Percentiles rank a stretch among this genome's conserved stretches.
phyloP scores from a whole-genome alignment of 1,284 basidiomycete genomes.

The Flammula alnicola region DNA sequence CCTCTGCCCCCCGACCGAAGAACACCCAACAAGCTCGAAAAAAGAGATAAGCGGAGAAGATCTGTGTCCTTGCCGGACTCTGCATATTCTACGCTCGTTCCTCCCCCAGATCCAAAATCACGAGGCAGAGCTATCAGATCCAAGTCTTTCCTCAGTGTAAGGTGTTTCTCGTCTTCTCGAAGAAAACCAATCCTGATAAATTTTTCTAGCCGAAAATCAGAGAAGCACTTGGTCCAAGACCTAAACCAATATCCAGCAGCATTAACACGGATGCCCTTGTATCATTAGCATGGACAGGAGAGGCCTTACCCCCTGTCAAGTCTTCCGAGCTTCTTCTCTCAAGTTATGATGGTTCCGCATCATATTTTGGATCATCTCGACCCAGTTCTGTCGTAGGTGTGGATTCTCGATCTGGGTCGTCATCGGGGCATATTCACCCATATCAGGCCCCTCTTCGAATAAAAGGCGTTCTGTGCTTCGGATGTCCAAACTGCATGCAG shows the following conservation, averaged over 20 bases:
- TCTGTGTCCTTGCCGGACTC: conserved; percentile 9
- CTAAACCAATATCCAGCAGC: conserved; percentile 20
- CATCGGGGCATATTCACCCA: not conserved
- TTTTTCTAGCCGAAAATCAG: conserved; percentile 17
- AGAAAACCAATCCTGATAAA: not conserved
- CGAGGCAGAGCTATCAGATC: conserved; percentile 1
- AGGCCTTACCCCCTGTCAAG: conserved; percentile 19
- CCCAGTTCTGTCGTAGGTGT: conserved; percentile 8
- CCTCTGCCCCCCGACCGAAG: conserved; percentile 15
- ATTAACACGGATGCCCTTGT: conserved; percentile 35
- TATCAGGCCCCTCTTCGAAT: not conserved
- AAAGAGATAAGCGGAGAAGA: conserved; percentile 19
- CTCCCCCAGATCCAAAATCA: not conserved
- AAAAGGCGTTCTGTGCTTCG: conserved; percentile 20
- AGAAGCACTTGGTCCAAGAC: conserved; percentile 16
- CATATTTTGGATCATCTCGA: conserved; percentile 3
- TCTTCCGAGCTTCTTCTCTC: conserved; percentile 13
- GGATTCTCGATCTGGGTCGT: conserved; percentile 2
- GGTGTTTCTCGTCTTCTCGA: not conserved
- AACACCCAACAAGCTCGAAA: conserved; percentile 25
- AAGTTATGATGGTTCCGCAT: conserved; percentile 8
- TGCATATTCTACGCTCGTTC: conserved; percentile 1
- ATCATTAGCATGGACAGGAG: conserved; percentile 37
- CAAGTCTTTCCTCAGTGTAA: conserved; percentile 21
- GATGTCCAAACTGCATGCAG: conserved; percentile 14